These are phyloP conservation scores for Trichoderma polysporum DNA, from an alignment of 2,329 filamentous ascomycete species.

Conservation along the genomic window DNA sequence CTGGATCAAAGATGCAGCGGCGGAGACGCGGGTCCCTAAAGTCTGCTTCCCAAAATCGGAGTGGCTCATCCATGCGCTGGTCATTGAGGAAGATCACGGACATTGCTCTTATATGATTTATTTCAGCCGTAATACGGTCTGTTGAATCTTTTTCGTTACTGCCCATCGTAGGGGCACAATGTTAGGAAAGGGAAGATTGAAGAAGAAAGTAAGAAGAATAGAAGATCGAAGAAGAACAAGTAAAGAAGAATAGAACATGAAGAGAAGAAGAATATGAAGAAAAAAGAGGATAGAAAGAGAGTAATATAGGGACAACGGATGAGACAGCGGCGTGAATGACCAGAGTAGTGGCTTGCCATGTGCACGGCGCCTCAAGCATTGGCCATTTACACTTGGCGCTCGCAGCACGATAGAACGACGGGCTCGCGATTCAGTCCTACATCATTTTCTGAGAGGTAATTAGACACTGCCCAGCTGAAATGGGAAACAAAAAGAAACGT, in stretches of 20 bases:
- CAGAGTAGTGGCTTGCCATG: not conserved
- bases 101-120: not conserved
- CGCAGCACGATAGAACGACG: not conserved
- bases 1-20: not conserved
- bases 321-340: conserved; percentile 4
- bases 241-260: not conserved
- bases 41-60: not conserved
- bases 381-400: not conserved
- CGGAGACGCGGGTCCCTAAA: conserved; percentile 9
- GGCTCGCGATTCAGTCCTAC: conserved; percentile 5
- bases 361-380: not conserved
- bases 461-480: conserved; percentile 5
- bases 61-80: not conserved
- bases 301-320: not conserved
- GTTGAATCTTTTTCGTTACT: not conserved
- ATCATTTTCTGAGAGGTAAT: not conserved
- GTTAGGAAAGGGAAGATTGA: not conserved
- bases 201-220: not conserved
- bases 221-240: not conserved
- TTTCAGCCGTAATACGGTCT: not conserved
- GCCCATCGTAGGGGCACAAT: not conserved
- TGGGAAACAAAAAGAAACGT: not conserved
- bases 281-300: not conserved
- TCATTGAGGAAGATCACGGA: not conserved
- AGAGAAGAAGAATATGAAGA: not conserved